phyloP scores from a whole-genome alignment of 2,329 filamentous ascomycete species.

The Neopestalotiopsis sp. region DNA sequence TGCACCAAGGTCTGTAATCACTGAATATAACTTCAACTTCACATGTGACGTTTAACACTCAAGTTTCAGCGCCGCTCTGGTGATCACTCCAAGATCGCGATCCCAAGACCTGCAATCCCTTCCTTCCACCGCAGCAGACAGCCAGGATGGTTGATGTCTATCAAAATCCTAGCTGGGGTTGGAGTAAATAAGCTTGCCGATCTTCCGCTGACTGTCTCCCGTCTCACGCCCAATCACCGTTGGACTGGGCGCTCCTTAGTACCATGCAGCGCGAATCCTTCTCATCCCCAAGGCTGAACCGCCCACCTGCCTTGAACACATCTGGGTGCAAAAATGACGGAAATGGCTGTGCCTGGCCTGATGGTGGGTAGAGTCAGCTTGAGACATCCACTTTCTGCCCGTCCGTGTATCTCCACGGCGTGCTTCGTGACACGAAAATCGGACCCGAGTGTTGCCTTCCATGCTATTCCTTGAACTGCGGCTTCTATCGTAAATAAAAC shows the following conservation, averaged over 20 bases:
- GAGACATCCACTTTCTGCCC: background rate
- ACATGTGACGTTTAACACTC: background rate
- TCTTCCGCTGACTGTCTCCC: background rate
- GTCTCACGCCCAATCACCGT: background rate
- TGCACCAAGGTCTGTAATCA: too few species aligned
- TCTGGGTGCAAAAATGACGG: background rate
- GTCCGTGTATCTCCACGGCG: background rate
- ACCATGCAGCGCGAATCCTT: conserved; percentile 5
- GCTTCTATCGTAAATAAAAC: background rate
- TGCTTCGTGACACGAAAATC: background rate
- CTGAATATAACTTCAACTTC: too few species aligned
- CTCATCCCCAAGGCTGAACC: background rate
- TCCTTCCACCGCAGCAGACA: background rate
- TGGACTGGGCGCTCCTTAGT: background rate
- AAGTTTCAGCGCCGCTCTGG: too few species aligned
- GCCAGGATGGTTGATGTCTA: conserved; percentile 1
- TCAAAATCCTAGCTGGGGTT: background rate
- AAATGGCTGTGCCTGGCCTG: conserved; percentile 4
- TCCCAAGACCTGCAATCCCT: background rate
- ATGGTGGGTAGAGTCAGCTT: background rate
- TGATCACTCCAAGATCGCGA: background rate
- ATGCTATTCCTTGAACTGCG: background rate
- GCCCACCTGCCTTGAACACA: background rate
- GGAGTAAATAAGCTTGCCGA: conserved; percentile 9
- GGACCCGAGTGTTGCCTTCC: background rate